Evolutionary conservation across 306 rosid genomes (phyloP).

Genomic region (Dryas drummondii): DNA sequence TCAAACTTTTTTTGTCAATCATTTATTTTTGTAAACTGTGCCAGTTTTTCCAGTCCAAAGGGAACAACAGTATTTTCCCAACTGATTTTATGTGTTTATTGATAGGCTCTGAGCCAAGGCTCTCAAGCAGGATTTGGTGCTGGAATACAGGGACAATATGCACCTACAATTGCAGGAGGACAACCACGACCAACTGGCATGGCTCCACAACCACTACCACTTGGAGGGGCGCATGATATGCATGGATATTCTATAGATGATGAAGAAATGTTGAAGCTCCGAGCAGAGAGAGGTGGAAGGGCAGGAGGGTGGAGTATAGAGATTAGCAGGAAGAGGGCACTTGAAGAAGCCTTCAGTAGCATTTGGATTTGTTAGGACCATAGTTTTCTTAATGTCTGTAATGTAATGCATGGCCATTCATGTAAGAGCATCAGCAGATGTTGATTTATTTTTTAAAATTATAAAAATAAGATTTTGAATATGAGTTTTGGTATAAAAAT

Average conservation of each 20-base stretch:
- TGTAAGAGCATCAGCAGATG: not conserved
- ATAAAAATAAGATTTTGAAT: no score
- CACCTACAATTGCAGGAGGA: conserved; percentile 81
- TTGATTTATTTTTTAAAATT: not conserved
- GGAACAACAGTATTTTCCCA: not conserved
- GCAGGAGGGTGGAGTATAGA: conserved; percentile 89
- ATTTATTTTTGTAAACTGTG: not conserved
- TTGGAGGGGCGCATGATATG: conserved; percentile 54
- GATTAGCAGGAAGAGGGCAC: conserved; percentile 71
- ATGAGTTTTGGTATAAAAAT: no score
- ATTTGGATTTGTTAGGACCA: conserved; percentile 57
- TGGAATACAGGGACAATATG: conserved; percentile 72
- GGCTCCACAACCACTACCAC: conserved; percentile 75
- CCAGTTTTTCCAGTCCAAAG: conserved; percentile 5
- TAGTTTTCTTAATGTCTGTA: not conserved
- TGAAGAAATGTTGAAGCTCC: conserved; percentile 56
- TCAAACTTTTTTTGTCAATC: not conserved
- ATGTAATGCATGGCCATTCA: not conserved
- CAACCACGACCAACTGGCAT: conserved; percentile 86
- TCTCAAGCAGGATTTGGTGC: conserved; percentile 59
- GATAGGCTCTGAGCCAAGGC: conserved; percentile 55
- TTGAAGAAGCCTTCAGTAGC: conserved; percentile 94
- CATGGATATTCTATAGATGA: conserved; percentile 59
- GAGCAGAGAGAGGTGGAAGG: conserved; percentile 69
- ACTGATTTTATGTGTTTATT: conserved; percentile 3